Evolutionary conservation across 495 filamentous ascomycete species (phyloP).

Genomic region (Penicillium turbatum): DNA sequence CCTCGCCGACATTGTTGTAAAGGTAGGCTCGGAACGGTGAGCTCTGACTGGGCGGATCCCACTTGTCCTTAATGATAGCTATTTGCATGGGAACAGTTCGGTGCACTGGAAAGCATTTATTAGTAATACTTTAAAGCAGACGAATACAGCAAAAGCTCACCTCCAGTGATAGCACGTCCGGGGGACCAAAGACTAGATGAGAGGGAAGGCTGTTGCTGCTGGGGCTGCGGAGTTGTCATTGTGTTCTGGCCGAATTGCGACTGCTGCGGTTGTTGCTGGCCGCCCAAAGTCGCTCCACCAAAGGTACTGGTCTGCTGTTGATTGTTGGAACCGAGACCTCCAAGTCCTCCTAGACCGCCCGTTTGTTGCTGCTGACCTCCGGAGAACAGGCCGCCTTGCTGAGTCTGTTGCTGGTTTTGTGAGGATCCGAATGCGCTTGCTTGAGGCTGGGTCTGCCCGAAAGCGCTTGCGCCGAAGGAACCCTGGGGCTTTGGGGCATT

Average conservation of each 20-base stretch:
- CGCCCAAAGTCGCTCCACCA: conserved; percentile 33
- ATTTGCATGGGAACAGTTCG: conserved; percentile 86
- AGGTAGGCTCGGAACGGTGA: conserved; percentile 88
- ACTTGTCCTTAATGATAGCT: conserved; percentile 70
- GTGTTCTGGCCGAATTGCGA: conserved; percentile 31
- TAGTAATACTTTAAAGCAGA: neutral
- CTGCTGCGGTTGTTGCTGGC: conserved; percentile 37
- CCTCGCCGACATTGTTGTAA: conserved; percentile 84
- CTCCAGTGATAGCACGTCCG: conserved; percentile 45
- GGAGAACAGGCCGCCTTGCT: conserved; percentile 16
- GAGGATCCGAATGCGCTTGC: conserved; percentile 31
- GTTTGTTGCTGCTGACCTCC: no score
- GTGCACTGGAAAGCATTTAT: conserved; percentile 44
- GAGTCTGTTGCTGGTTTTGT: conserved; percentile 39
- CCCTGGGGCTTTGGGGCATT: conserved; percentile 33
- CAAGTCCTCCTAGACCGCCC: conserved; percentile 19
- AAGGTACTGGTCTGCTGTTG: conserved; percentile 24
- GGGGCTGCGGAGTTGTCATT: conserved; percentile 28
- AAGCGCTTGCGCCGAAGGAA: conserved; percentile 22
- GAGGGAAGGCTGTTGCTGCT: conserved; percentile 38
- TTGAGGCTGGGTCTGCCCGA: conserved; percentile 22
- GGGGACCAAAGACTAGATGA: conserved; percentile 49
- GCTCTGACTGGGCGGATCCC: conserved; percentile 64
- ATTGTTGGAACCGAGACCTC: conserved; percentile 20
- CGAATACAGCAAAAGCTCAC: conserved; percentile 16